Base-by-base conservation (phyloP, 495 filamentous ascomycete genomes). In the Hypoxylon subgilvum region DNA sequence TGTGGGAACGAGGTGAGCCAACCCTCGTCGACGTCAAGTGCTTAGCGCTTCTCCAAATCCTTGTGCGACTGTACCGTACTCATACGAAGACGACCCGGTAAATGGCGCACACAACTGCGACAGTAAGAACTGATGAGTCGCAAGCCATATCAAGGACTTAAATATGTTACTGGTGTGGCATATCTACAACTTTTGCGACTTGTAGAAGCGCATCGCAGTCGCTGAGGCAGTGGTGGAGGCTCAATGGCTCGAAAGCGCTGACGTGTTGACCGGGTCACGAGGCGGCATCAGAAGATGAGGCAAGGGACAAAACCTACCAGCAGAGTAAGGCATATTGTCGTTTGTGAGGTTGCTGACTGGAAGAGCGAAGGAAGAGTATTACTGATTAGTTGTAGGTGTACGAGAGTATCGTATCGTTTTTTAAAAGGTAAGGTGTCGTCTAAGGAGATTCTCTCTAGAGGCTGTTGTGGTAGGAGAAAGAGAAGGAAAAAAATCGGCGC, bases 361-460 rank as follows among this genome's bases (percentile, higher is more conserved):
- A 23, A 27, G 34, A 21, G 17, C 18, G 45, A 60, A 48, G 34
- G 45, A 28, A 58, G 16, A 28, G 4, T 50, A 63, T 61, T 62
- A 62, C 7, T 36, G 42, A 62, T 54, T 52, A 67, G 13, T 7
- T 49, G 23, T 21, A 30, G 18, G 34, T 23, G 38, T 45, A 65
- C 46, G 48, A 34, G 49, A 23, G 30, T 71, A 72, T 70, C 36
- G 16, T 32, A 43, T 61, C 39, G 64, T 54, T 38, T 57, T 30
- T 28, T 73, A 67, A 74, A 77, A 75, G 65, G 69, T 65, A 72
- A 52, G 72, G 69, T 68, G 74, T 77, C 65, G 72, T 69, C 78
- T 79, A 81, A 74, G 61, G 76, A 75, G 72, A 69, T 53, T 39
- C 53, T 52, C 38, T 34, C 41, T 30, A 61, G 18, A 42, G 50